Evolutionary conservation across 257 asterid species (phyloP), one percentile per base, ranked within the genome.

Genomic region (Handroanthus guayacan): DNA sequence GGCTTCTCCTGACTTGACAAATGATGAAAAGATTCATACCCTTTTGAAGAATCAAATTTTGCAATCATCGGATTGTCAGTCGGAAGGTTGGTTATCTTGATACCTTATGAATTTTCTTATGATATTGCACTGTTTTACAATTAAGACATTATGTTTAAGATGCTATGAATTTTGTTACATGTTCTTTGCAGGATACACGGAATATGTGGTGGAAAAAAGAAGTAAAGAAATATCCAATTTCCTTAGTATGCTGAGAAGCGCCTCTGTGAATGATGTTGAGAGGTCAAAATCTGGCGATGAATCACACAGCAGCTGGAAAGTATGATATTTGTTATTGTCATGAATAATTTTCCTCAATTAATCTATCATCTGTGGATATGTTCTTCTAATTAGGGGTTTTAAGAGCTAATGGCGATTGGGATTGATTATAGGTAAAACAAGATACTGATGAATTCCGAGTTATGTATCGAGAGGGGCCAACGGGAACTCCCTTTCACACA

Each of bases 391-490:
- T 6, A 4, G 45, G 68, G 39, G 54, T 39, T 62, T 69, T 18
- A 17, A 39, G 5, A 48, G 55, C 17, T 69, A 14, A 45, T 75
- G 75, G 39, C 71, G 64, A 57, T 61, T 64, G 61, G 52, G 69
- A 60, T 48, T 58, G 5, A 72, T 75, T 79, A 66, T 86, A 92
- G 99, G 79, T 95, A 73, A 92, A 95, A 79, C 90, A 89, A 79
- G 99, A 95, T 78, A 85, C 94, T 2, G 94, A 91, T 70, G 99
- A 92, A 48, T 80, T 84, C 38, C 90, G 99, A 39, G 97, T 95
- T 39, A 95, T 95, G 99, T 95, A 95, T 79, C 80, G 93, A 77
- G 97, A 89, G 84, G 99, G 99, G 57, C 94, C 91, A 18, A 94
- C 88, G 67, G 97, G 94, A 76, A 89, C 97, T 72, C 99, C 97